A percentile compares a stretch with the other conserved stretches of the same genome.
Evolutionary conservation across 352 stramenopile genomes (phyloP).

Genomic region (Phytophthora citricola): DNA sequence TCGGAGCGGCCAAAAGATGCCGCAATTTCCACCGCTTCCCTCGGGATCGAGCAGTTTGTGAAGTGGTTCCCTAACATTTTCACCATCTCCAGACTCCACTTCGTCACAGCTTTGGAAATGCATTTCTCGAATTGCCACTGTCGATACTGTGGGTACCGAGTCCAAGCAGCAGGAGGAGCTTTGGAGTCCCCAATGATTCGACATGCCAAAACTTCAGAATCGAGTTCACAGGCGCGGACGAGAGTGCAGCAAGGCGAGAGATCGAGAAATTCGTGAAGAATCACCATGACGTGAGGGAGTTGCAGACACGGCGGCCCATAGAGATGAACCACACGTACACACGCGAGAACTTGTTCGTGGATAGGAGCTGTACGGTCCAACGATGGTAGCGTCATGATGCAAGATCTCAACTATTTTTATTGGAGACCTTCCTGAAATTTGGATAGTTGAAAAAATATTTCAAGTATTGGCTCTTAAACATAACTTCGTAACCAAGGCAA

Average conservation of each 20-base stretch:
- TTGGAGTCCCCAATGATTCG: neutral
- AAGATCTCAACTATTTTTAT: too few species aligned
- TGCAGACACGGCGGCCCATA: neutral
- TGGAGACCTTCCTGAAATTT: too few species aligned
- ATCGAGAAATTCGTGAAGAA: neutral
- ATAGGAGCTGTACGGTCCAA: neutral
- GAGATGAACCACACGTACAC: neutral
- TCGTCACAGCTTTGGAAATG: neutral
- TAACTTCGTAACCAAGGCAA: too few species aligned
- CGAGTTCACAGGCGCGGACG: neutral
- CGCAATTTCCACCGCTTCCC: neutral
- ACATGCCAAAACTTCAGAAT: neutral
- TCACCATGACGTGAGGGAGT: neutral
- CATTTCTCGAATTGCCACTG: conserved; percentile 2
- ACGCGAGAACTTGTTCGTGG: neutral
- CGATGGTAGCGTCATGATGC: neutral
- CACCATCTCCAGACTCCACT: neutral
- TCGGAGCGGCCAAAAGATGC: neutral
- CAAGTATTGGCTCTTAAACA: too few species aligned
- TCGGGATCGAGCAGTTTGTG: neutral
- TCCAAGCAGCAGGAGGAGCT: neutral
- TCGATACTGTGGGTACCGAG: neutral
- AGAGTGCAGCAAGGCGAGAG: neutral
- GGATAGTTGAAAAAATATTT: too few species aligned
- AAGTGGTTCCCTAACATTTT: neutral